Evolutionary conservation across 140 eudicot species (phyloP).

Genomic region (Anethum foeniculum): DNA sequence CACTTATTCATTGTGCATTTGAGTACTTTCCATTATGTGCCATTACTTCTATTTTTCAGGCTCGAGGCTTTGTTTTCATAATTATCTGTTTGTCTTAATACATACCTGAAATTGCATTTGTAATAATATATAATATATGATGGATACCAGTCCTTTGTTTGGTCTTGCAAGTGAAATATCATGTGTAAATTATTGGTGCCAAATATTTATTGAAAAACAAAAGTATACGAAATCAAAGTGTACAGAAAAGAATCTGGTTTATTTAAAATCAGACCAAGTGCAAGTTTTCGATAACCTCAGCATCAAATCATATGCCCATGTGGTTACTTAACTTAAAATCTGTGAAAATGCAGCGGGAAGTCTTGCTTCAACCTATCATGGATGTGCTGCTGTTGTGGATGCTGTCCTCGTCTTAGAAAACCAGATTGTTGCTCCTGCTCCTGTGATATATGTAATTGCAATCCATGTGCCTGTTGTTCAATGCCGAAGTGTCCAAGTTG

Average conservation of each 20-base stretch:
- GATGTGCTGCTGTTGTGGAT: conserved; percentile 42
- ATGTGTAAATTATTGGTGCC: neutral
- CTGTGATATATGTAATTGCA: conserved; percentile 27
- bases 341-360: conserved; percentile 36
- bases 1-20: neutral
- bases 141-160: neutral
- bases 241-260: neutral
- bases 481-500: conserved; percentile 50
- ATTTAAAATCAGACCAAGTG: neutral
- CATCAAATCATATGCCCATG: neutral
- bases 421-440: conserved; percentile 35
- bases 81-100: neutral
- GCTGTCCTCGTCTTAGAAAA: conserved; percentile 25
- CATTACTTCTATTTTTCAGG: neutral
- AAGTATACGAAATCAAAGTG: neutral
- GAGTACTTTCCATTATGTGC: neutral
- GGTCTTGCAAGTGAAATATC: neutral
- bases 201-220: neutral
- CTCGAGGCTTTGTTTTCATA: neutral
- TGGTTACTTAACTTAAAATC: neutral
- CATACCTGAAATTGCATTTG: neutral
- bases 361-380: conserved; percentile 46
- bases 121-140: neutral
- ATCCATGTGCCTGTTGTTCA: conserved; percentile 32
- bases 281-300: neutral